Conservation (phyloP, 805 yeast genomes). For the Spathaspora girioi region DNA sequence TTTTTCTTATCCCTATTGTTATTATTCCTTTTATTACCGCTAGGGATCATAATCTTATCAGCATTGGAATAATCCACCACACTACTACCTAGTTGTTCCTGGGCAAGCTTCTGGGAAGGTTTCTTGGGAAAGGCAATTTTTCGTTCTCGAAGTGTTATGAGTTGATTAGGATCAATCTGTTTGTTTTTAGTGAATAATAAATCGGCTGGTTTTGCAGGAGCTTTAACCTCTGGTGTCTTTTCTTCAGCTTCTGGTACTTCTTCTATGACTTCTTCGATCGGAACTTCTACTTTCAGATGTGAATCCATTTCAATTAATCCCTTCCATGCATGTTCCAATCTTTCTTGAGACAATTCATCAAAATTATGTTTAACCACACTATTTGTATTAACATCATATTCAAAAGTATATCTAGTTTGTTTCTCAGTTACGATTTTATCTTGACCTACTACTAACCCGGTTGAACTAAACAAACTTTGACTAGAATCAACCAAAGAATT, state of each 20-base stretch:
- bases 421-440: background rate
- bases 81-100: slow-evolving; percentile 14
- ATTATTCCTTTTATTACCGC: slow-evolving; percentile 7
- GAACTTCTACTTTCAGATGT: slow-evolving; percentile 7
- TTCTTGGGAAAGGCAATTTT: slow-evolving; percentile 6
- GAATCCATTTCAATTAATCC: slow-evolving; percentile 11
- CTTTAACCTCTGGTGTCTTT: slow-evolving; percentile 8
- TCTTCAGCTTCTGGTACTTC: slow-evolving; percentile 11
- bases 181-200: slow-evolving; percentile 8
- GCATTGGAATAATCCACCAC: slow-evolving; percentile 43
- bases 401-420: slow-evolving; percentile 9
- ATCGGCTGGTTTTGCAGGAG: background rate
- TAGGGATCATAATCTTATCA: slow-evolving; percentile 35
- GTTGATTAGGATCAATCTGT: slow-evolving; percentile 28
- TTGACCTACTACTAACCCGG: background rate
- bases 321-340: slow-evolving; percentile 11
- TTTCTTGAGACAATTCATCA: slow-evolving; percentile 11
- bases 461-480: slow-evolving; percentile 7
- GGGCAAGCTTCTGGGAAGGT: background rate
- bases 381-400: slow-evolving; percentile 12
- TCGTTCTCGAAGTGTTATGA: slow-evolving; percentile 36
- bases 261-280: slow-evolving; percentile 6
- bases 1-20: slow-evolving; percentile 21
- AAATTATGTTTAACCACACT: slow-evolving; percentile 15
- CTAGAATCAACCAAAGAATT: slow-evolving; percentile 2